A percentile compares a stretch with the other conserved stretches of the same genome.
Evolutionary conservation across 1,284 basidiomycete species (phyloP).

Genomic region (Vanrija sp.): DNA sequence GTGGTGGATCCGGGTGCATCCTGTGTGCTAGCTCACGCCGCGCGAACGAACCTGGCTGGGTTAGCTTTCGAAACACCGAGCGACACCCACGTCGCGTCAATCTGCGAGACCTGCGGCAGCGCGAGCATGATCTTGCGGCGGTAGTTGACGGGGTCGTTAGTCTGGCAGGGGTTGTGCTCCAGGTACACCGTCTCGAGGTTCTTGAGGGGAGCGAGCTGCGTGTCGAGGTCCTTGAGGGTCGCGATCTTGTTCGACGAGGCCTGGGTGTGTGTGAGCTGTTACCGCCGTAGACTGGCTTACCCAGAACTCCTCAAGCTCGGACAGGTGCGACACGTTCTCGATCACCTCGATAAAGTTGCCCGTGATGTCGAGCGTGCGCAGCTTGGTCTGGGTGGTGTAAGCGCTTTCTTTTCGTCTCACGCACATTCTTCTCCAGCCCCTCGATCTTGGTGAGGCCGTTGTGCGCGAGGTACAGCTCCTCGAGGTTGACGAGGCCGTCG

Average conservation of each 20-base stretch:
- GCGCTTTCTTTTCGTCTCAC: constrained; percentile 42
- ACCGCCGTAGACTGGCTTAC: constrained; percentile 51
- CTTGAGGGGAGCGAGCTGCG: constrained; percentile 64
- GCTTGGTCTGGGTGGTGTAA: constrained; percentile 56
- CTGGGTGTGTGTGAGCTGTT: constrained; percentile 49
- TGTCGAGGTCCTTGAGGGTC: constrained; percentile 64
- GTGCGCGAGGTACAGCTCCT: constrained; percentile 91
- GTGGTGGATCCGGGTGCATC: no score
- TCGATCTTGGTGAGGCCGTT: constrained; percentile 85
- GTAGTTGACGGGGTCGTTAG: constrained; percentile 71
- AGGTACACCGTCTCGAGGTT: constrained; percentile 86
- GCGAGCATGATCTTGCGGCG: constrained; percentile 84
- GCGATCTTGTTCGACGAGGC: constrained; percentile 82
- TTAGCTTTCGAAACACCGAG: neutral
- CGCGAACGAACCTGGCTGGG: neutral
- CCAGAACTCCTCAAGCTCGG: constrained; percentile 85
- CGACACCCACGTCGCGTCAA: constrained; percentile 82
- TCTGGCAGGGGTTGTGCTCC: constrained; percentile 90
- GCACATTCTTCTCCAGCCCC: constrained; percentile 76
- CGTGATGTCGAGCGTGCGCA: constrained; percentile 83
- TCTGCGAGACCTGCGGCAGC: constrained; percentile 83
- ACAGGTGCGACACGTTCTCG: constrained; percentile 76
- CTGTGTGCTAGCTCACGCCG: neutral
- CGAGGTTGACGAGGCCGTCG: constrained; percentile 66
- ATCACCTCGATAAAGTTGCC: constrained; percentile 76